A percentile compares a stretch with the other conserved stretches of the same genome.
These are phyloP conservation scores for Aspergillus conjunctus DNA, from an alignment of 495 filamentous ascomycete species.

Conservation along the genomic window DNA sequence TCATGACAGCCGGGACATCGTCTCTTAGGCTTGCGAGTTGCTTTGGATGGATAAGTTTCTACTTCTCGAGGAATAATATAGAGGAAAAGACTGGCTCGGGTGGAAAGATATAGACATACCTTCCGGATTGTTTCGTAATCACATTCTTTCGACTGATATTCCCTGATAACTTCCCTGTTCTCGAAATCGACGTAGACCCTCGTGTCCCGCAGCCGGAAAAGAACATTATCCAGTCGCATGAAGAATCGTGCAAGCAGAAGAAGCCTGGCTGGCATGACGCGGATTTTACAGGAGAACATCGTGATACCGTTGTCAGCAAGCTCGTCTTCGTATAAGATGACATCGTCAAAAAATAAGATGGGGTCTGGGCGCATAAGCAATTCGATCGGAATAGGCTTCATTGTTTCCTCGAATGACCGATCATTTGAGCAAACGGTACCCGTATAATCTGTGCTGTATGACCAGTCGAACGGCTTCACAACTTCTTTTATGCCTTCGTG, in stretches of 20 bases:
- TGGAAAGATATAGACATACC: conserved; percentile 48
- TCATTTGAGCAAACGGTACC: conserved; percentile 57
- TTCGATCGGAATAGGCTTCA: conserved; percentile 74
- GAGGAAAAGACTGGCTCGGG: not conserved
- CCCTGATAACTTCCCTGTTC: conserved; percentile 77
- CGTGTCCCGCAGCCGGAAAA: conserved; percentile 86
- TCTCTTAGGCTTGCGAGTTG: conserved; percentile 70
- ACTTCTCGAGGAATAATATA: not conserved
- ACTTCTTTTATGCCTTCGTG: conserved; percentile 90
- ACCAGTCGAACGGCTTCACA: conserved; percentile 97
- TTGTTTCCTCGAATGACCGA: conserved; percentile 51
- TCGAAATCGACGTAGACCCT: conserved; percentile 89
- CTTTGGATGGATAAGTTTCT: conserved; percentile 41
- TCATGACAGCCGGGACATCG: conserved; percentile 73
- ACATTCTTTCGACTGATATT: conserved; percentile 83
- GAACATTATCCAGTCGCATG: conserved; percentile 86
- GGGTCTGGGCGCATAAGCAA: conserved; percentile 84
- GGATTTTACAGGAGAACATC: conserved; percentile 80
- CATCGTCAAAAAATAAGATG: conserved; percentile 92
- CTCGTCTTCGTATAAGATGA: conserved; percentile 95
- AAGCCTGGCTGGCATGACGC: conserved; percentile 87
- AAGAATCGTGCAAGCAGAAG: conserved; percentile 87
- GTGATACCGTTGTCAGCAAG: conserved; percentile 96
- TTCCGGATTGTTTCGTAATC: conserved; percentile 74
- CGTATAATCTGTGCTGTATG: conserved; percentile 83